Evolutionary conservation across 2,329 filamentous ascomycete species (phyloP).

Genomic region (Madurella mycetomatis): DNA sequence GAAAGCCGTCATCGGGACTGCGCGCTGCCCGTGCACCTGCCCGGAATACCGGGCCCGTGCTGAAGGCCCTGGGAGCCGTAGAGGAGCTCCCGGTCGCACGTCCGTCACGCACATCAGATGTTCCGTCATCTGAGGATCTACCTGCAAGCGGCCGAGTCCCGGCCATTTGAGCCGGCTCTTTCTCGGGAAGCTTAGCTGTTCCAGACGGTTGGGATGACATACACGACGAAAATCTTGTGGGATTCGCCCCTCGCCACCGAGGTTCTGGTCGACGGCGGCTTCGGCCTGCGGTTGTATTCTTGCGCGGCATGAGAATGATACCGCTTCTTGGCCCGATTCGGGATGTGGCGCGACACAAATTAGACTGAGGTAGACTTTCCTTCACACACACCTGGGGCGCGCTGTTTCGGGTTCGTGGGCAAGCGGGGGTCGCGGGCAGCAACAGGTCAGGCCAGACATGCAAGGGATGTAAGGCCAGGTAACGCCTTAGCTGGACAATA

Average conservation of each 20-base stretch:
- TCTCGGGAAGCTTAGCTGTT: too few relatives aligned
- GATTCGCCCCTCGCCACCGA: not conserved
- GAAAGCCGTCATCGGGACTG: too few relatives aligned
- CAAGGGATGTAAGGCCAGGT: not conserved
- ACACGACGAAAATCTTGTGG: not conserved
- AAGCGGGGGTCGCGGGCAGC: not conserved
- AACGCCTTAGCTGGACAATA: not conserved
- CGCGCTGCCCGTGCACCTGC: too few relatives aligned
- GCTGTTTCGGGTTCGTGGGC: not conserved
- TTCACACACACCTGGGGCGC: constrained; percentile 7
- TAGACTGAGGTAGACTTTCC: not conserved
- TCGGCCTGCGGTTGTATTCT: not conserved
- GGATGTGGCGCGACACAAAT: constrained; percentile 8
- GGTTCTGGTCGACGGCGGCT: not conserved
- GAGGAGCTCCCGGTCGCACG: too few relatives aligned
- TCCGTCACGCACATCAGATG: too few relatives aligned
- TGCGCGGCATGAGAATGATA: constrained; percentile 2
- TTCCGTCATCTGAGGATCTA: too few relatives aligned
- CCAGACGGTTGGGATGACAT: not conserved
- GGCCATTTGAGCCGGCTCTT: too few relatives aligned
- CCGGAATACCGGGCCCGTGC: too few relatives aligned
- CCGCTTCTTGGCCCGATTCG: constrained; percentile 4
- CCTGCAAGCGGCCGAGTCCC: too few relatives aligned
- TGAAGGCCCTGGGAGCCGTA: too few relatives aligned
- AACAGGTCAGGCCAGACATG: not conserved